A percentile compares a stretch with the other conserved stretches of the same genome.
phyloP scores from a whole-genome alignment of 352 stramenopile genomes.

The Salisapilia sapeloensis region DNA sequence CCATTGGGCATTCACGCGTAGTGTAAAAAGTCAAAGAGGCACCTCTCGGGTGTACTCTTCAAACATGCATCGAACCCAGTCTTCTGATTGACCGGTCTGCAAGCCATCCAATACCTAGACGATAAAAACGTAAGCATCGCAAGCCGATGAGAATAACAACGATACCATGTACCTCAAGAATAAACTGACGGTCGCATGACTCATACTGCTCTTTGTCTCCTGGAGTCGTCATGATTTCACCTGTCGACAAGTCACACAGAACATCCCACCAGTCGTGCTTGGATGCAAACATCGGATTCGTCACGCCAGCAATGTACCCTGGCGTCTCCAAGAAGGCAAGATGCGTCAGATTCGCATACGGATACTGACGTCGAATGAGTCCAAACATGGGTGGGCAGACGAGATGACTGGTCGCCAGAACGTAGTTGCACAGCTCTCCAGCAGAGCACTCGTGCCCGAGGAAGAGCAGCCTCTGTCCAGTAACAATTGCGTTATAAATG shows the following conservation, averaged over 20 bases:
- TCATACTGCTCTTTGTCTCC: constrained; percentile 68
- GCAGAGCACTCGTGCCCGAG: constrained; percentile 72
- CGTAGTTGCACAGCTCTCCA: constrained; percentile 74
- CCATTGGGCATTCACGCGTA: neutral
- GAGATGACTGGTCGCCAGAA: constrained; percentile 67
- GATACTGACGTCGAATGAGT: constrained; percentile 63
- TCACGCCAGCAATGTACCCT: constrained; percentile 81
- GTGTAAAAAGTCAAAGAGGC: neutral
- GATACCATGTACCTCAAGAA: constrained; percentile 33
- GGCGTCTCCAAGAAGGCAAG: constrained; percentile 69
- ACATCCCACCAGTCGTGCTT: constrained; percentile 86
- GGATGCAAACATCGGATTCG: constrained; percentile 86
- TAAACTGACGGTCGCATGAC: constrained; percentile 39
- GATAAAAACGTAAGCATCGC: neutral
- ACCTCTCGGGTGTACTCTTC: constrained; percentile 78
- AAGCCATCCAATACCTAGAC: constrained; percentile 67
- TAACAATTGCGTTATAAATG: constrained; percentile 79
- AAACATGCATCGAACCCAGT: constrained; percentile 79
- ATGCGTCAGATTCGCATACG: constrained; percentile 77
- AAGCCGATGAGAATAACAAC: neutral
- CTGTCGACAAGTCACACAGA: constrained; percentile 73
- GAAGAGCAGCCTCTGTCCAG: constrained; percentile 54
- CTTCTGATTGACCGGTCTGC: constrained; percentile 58
- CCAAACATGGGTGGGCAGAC: constrained; percentile 68
- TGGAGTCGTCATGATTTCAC: constrained; percentile 39